phyloP scores from a whole-genome alignment of 2,329 filamentous ascomycete species.

The Penicillium sp. region DNA sequence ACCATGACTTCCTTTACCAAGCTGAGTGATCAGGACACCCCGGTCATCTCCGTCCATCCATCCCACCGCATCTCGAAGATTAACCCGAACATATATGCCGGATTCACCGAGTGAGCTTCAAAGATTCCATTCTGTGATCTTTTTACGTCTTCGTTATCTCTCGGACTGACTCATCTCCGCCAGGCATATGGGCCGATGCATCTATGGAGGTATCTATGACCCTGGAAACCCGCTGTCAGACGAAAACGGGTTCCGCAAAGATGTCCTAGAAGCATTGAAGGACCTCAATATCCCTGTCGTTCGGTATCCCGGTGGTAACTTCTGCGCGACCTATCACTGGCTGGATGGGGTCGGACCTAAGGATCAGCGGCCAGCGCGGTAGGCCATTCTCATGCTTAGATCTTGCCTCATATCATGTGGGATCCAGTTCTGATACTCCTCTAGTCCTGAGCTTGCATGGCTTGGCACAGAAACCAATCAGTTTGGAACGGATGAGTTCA shows the following conservation, averaged over 20 bases:
- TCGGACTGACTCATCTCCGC: constrained; percentile 16
- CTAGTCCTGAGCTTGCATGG: constrained; percentile 74
- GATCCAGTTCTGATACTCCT: neutral
- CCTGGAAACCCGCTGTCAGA: constrained; percentile 71
- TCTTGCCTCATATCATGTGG: neutral
- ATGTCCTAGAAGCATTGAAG: constrained; percentile 70
- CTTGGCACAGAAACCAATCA: constrained; percentile 71
- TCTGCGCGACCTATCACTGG: constrained; percentile 83
- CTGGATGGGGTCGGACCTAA: constrained; percentile 73
- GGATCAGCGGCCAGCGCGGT: constrained; percentile 62
- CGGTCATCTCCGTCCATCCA: constrained; percentile 65
- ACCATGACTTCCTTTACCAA: constrained; percentile 72
- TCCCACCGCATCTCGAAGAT: constrained; percentile 67
- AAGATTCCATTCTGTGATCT: too few relatives aligned
- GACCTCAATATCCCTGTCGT: constrained; percentile 74
- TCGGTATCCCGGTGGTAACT: constrained; percentile 80
- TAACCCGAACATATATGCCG: constrained; percentile 76
- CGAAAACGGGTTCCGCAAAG: constrained; percentile 70
- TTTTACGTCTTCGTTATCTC: too few relatives aligned
- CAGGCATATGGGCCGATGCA: constrained; percentile 85
- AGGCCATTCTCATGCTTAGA: constrained; percentile 11
- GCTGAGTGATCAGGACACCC: constrained; percentile 58
- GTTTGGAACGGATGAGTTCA: constrained; percentile 83
- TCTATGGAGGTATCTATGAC: constrained; percentile 83
- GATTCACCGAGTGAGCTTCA: constrained; percentile 70